Percentiles rank a stretch among this genome's conserved stretches.
phyloP scores from a whole-genome alignment of 805 yeast genomes.

The Candida rishiriensis region DNA sequence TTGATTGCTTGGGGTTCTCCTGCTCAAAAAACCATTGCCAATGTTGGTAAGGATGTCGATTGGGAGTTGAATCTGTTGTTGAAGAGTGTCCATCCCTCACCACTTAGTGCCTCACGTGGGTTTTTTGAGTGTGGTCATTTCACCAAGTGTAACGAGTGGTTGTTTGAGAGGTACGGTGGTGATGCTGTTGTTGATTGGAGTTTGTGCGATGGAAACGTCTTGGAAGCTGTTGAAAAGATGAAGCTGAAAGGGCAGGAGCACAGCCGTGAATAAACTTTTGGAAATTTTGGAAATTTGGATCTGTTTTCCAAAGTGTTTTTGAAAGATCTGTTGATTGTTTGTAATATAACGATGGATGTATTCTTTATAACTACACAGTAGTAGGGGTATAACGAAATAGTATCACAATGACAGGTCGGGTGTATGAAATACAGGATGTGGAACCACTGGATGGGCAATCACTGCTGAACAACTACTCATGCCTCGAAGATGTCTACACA shows the following conservation, averaged over 20 bases:
- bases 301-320: too few relatives aligned
- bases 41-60: slow-evolving; percentile 23
- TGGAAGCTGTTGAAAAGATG: slow-evolving; percentile 1
- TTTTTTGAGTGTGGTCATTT: slow-evolving; percentile 79
- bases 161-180: slow-evolving; percentile 37
- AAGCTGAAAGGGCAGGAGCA: neutral
- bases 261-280: neutral
- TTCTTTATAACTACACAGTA: too few relatives aligned
- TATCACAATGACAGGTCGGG: too few relatives aligned
- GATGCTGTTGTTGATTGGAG: slow-evolving; percentile 25
- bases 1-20: slow-evolving; percentile 60
- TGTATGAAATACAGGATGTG: too few relatives aligned
- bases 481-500: too few relatives aligned
- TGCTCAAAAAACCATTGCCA: slow-evolving; percentile 35
- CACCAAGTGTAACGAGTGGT: slow-evolving; percentile 73
- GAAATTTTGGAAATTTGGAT: neutral
- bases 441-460: too few relatives aligned
- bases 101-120: slow-evolving; percentile 84
- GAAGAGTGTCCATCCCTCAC: slow-evolving; percentile 89
- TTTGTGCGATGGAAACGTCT: slow-evolving; percentile 13
- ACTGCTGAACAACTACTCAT: too few relatives aligned
- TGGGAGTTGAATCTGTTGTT: slow-evolving; percentile 45
- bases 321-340: neutral
- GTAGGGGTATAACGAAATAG: too few relatives aligned
- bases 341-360: too few relatives aligned